These are phyloP conservation scores for Myxozyma mucilagina DNA, from an alignment of 805 yeast genomes.

Conservation along the genomic window DNA sequence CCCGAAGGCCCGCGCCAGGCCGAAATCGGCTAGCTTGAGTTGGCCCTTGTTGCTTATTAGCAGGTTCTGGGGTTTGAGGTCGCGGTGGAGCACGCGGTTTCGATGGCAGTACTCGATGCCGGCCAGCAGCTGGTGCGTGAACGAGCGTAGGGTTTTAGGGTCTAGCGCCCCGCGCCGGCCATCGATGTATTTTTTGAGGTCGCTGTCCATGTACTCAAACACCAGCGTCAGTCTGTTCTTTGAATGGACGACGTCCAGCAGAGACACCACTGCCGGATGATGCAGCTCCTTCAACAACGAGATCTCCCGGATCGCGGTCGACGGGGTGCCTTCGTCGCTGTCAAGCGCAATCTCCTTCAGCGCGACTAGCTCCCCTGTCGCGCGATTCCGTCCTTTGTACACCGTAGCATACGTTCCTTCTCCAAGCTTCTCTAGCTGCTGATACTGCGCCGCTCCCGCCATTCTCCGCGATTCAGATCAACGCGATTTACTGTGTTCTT, in stretches of 20 bases:
- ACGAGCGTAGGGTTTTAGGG: constrained; percentile 73
- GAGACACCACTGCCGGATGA: constrained; percentile 87
- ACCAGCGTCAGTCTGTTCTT: constrained; percentile 93
- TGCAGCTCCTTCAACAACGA: constrained; percentile 92
- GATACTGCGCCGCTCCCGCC: constrained; percentile 11
- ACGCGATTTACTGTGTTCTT: too few species aligned
- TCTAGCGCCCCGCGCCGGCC: constrained; percentile 76
- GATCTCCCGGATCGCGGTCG: constrained; percentile 95
- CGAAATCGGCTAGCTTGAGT: constrained; percentile 92
- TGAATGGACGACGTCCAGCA: constrained; percentile 94
- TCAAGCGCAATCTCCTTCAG: constrained; percentile 92
- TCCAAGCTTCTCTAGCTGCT: constrained; percentile 72
- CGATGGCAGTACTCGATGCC: constrained; percentile 90
- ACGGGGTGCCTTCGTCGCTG: constrained; percentile 97
- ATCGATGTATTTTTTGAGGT: constrained; percentile 93
- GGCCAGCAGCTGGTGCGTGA: constrained; percentile 88
- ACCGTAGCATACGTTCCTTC: constrained; percentile 99
- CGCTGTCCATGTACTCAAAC: constrained; percentile 90
- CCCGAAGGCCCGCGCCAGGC: constrained; percentile 95
- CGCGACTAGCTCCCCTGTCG: constrained; percentile 88
- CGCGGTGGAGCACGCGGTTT: constrained; percentile 77
- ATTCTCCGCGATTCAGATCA: not conserved
- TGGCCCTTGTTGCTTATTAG: constrained; percentile 88
- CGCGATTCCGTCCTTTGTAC: constrained; percentile 84
- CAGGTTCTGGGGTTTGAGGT: constrained; percentile 91